Conservation (phyloP, 2,329 filamentous ascomycete genomes). For the Pseudopyrenochaeta lycopersici region DNA sequence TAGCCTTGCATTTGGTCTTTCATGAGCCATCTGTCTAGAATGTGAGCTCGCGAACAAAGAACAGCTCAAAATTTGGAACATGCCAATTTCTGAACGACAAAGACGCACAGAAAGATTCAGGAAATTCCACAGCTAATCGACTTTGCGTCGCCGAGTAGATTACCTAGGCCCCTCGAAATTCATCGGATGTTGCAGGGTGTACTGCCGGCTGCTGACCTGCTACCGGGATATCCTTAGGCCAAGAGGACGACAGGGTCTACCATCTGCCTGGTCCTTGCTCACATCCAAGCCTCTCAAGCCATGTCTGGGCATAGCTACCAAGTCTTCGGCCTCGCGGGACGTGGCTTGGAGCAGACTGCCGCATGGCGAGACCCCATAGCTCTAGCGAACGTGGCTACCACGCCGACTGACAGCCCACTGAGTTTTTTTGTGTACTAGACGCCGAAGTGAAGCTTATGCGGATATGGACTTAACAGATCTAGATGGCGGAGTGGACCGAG, state of each 20-base stretch:
- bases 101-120: background rate
- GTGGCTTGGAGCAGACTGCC: constrained; percentile 2
- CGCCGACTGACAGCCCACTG: background rate
- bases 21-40: background rate
- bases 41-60: background rate
- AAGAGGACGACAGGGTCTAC: background rate
- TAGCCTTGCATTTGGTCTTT: background rate
- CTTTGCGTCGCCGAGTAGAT: background rate
- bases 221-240: background rate
- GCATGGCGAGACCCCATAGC: constrained; percentile 3
- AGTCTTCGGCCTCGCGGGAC: background rate
- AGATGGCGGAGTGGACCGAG: background rate
- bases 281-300: constrained; percentile 12
- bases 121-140: background rate
- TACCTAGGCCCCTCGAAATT: background rate
- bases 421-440: background rate
- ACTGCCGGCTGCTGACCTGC: background rate
- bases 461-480: background rate
- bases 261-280: constrained; percentile 4
- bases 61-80: background rate
- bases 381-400: constrained; percentile 10
- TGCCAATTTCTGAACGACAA: background rate
- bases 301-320: constrained; percentile 5
- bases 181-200: background rate
- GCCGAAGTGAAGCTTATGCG: constrained; percentile 2